These are phyloP conservation scores for Hericium erinaceus DNA, from an alignment of 768 basidiomycete genomes.

Conservation along the genomic window DNA sequence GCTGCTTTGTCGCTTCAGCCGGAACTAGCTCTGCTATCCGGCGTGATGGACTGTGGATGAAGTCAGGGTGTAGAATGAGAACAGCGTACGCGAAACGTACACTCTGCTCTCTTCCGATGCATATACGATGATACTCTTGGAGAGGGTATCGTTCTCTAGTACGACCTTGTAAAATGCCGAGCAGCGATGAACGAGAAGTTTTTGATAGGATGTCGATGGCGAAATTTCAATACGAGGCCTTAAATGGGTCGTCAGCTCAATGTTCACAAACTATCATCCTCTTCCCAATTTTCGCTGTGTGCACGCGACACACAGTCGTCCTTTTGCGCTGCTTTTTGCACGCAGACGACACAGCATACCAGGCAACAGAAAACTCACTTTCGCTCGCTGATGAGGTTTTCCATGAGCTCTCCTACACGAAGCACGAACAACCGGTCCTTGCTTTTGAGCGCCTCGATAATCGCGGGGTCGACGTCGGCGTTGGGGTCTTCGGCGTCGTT, in stretches of 20 bases:
- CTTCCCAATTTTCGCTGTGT: neutral
- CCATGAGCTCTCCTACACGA: slow-evolving; percentile 84
- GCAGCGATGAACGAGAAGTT: slow-evolving; percentile 79
- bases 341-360: neutral
- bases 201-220: slow-evolving; percentile 73
- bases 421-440: slow-evolving; percentile 85
- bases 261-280: neutral
- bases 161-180: slow-evolving; percentile 70
- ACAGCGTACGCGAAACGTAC: slow-evolving; percentile 35
- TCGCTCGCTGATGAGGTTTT: slow-evolving; percentile 65
- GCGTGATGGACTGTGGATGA: slow-evolving; percentile 47
- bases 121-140: slow-evolving; percentile 53
- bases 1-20: slow-evolving; percentile 54
- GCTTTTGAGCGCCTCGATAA: slow-evolving; percentile 77
- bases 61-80: slow-evolving; percentile 8
- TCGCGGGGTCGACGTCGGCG: slow-evolving; percentile 64
- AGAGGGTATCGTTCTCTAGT: slow-evolving; percentile 56
- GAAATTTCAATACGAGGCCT: slow-evolving; percentile 59
- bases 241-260: slow-evolving; percentile 5
- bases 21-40: slow-evolving; percentile 74
- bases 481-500: slow-evolving; percentile 14
- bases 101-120: slow-evolving; percentile 61
- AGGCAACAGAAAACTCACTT: slow-evolving; percentile 37
- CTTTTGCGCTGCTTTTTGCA: neutral
- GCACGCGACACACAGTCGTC: neutral